Evolutionary conservation across 768 basidiomycete genomes (phyloP), one percentile per base, ranked within the genome.

Genomic region (Rhizopogon salebrosus): DNA sequence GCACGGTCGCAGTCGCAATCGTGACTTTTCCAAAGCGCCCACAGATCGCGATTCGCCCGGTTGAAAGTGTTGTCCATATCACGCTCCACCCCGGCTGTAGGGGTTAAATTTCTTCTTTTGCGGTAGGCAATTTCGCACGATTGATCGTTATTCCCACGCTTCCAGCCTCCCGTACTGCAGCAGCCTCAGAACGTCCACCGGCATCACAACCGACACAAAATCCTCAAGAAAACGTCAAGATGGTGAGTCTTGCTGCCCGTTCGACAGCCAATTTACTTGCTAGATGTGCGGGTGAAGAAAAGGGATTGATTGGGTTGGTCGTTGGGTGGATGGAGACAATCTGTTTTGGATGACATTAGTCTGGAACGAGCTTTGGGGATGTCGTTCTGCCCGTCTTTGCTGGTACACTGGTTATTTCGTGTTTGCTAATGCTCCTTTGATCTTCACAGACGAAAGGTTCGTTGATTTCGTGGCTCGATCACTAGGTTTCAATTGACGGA

Each of bases 401-500:
- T 3, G 16, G 34, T 36, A 41, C 14, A 36, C 23, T 2, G 4
- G 20, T 13, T 6, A 3, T 37, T 51, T 31, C 23, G 23, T 36
- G 11, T 23, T 48, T 26, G 42, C 60, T 61, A 60, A 67, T 68
- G 62, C 53, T 56, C 45, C 27, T 37, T 54, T 49, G 10, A 36
- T 58, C 38, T 65, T 62, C 53, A 56, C 74, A 89, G 90, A 91
- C 89, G 73, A 92, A 92, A 89, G 89, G 89, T 92, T 74, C 67
- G 83, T 75, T 60, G 55, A 52, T 63, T 49, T 51, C 53, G 41
- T 24, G 36, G 36, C 34, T 37, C 24, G 31, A 23, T 24, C 24
- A 18, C 14, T 31, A 13, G 23, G 29, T 16, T 40, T 24, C 20
- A 41, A 6, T 52, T 50, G 31, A 34, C 48, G 41, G 49, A 57